Evolutionary conservation across 306 rosid species (phyloP).

Genomic region (Castanea sativa): DNA sequence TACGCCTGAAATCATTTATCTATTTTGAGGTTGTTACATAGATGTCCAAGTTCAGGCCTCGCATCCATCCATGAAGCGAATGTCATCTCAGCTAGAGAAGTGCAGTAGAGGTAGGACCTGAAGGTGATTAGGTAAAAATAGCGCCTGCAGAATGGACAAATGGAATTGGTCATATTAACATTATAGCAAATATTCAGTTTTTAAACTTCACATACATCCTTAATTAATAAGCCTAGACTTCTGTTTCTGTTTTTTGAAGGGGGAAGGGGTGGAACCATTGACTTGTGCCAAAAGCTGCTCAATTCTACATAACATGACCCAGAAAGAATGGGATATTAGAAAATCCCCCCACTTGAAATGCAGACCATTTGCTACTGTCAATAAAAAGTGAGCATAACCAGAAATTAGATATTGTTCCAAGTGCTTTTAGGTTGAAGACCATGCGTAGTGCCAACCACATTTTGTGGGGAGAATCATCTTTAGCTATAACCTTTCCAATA

Average conservation of each 20-base stretch:
- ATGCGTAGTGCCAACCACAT: background rate
- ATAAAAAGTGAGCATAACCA: background rate
- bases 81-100: slow-evolving; percentile 38
- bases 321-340: background rate
- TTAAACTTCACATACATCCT: background rate
- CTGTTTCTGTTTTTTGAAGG: too few relatives aligned
- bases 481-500: background rate
- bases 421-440: background rate
- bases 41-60: slow-evolving; percentile 91
- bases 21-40: slow-evolving; percentile 75
- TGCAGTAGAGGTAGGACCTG: slow-evolving; percentile 81
- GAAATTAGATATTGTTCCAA: background rate
- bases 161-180: background rate
- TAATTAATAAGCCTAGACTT: background rate
- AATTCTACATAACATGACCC: background rate
- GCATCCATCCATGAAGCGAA: slow-evolving; percentile 77
- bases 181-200: background rate
- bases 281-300: background rate
- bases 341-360: background rate
- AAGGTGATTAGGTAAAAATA: slow-evolving; percentile 79
- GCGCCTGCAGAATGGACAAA: slow-evolving; percentile 53
- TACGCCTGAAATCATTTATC: slow-evolving; percentile 48
- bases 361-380: background rate
- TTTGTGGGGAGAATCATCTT: background rate
- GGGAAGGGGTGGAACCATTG: too few relatives aligned